These are phyloP conservation scores for Chalciporus chontae DNA, from an alignment of 768 basidiomycete genomes.

Conservation along the genomic window DNA sequence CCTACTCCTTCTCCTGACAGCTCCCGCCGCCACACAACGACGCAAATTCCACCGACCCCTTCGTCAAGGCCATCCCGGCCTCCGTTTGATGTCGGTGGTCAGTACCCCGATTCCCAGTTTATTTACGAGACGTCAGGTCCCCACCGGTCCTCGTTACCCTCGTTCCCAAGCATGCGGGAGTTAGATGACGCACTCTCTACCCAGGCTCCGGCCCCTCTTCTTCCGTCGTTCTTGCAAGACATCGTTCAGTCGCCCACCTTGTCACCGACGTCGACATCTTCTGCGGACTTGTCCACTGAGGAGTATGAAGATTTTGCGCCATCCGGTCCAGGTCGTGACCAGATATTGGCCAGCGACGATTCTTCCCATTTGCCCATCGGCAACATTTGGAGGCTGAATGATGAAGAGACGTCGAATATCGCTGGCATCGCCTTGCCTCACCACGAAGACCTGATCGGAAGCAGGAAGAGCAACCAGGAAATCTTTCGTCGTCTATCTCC, in stretches of 20 bases:
- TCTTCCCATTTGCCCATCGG: conserved; percentile 30
- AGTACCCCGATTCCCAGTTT: conserved; percentile 43
- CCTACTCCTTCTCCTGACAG: conserved; percentile 12
- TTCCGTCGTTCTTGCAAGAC: conserved; percentile 78
- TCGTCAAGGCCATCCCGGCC: conserved; percentile 43
- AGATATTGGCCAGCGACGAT: conserved; percentile 24
- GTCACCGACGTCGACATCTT: conserved; percentile 62
- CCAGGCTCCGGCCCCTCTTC: conserved; percentile 46
- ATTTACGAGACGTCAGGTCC: conserved; percentile 68
- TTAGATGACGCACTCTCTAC: conserved; percentile 19
- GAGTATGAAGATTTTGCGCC: conserved; percentile 43
- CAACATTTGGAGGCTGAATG: conserved; percentile 73
- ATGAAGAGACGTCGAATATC: conserved; percentile 61
- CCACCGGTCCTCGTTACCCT: conserved; percentile 39
- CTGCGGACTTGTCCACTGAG: conserved; percentile 63
- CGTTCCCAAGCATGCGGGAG: conserved; percentile 32
- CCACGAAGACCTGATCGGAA: conserved; percentile 36
- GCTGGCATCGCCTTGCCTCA: conserved; percentile 48
- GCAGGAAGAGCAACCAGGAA: conserved; percentile 41
- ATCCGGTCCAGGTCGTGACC: conserved; percentile 27
- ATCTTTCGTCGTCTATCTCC: conserved; percentile 27
- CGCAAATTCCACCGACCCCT: conserved; percentile 42
- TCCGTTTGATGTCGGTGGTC: conserved; percentile 45
- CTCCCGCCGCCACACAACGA: conserved; percentile 43
- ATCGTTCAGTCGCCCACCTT: conserved; percentile 66